Evolutionary conservation across 2,329 filamentous ascomycete species (phyloP), one percentile per base, ranked within the genome.

Genomic region (Lachnellula hyalina): DNA sequence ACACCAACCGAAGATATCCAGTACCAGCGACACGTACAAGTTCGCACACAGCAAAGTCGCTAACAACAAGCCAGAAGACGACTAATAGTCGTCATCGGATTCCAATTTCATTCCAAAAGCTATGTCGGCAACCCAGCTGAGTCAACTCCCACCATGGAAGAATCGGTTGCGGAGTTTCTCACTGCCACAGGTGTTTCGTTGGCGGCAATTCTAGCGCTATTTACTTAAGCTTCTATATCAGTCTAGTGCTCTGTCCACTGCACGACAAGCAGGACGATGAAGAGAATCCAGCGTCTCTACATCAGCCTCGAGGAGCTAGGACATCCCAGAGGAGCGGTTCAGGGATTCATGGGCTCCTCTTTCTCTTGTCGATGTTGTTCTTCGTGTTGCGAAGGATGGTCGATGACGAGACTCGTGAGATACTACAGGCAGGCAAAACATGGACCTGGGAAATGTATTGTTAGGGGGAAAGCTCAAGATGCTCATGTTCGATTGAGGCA

Each of bases 281-380:
- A 57, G 55, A 57, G 55, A 57, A 57, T 44, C 51, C 48, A 49
- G 25, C 23, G 21, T 48, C 25, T 57, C 45, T 51, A 54, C 44
- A 54, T 57, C 51, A 57, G 55, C 41, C 55, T 49, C 51, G 49
- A 52, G 51, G 54, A 51, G 47, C 47, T 19, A 57, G 51, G 44
- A 25, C 40, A 56, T 44, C 50, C 51, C 34, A 32, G 54, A 53
- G 47, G 40, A 48, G 51, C 28, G 35, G 47, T 40, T 47, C 32
- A 17, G 47, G 51, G 47, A 42, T 49, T 51, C 47, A 36, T 34
- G 51, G 34, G 40, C 44, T 51, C 32, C 21, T 50, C 47, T 32
- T 50, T 12, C 25, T 28, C 25, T 50, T 28, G 51, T n/a, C 35
- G 47, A 47, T 47, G 47, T 51, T 38, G 51, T 23, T 28, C 50